Base-by-base conservation (phyloP, 139 green algal species). In the Mychonastes homosphaera region DNA sequence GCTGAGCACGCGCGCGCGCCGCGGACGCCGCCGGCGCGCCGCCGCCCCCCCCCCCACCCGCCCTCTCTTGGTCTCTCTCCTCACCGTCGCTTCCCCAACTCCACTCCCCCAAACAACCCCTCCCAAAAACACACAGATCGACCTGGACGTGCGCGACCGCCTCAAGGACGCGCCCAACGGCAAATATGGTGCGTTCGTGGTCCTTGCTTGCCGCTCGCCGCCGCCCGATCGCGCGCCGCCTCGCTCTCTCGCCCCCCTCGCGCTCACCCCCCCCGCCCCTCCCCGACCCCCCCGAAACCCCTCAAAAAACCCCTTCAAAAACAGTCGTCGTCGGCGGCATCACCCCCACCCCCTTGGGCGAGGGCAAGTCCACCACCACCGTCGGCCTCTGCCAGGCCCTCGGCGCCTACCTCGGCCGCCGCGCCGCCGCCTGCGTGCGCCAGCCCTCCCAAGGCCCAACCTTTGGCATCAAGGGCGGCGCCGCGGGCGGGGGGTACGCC, bases 381-480 rank as follows among this genome's bases (percentile, higher is more conserved):
- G 86, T 99, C 3, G 92, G 92, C 0, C 62, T 98, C n/a, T 92
- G 83, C 63, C 92, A 99, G 76, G 89, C 92, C 3, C 71, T 99
- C 33, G 90, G 89, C 2, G 90, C 87, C 7, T 85, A 96, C 65
- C 78, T 94, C 5, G 64, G 77, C 35, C 59, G 5, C 15, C 60
- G 83, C 76, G 80, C 91, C 9, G 53, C 98, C 3, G 88, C 89
- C 3, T 96, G 87, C 72, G 79, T 99, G 35, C 73, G 92, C 10
- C 92, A 99, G 79, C 92, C 92, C 18, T 89, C 73, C 48, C 90
- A 97, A 74, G 92, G 92, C 2, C 92, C 90, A 10, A 97, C 89
- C 7, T 99, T 99, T 74, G 92, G 92, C 47, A 98, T 98, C 79
- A 97, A 97, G 75, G 92, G 92, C 30, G 92, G 92, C 16, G 92